Conservation (phyloP, 345 rosid species). For the Lenwebbia sp. region DNA sequence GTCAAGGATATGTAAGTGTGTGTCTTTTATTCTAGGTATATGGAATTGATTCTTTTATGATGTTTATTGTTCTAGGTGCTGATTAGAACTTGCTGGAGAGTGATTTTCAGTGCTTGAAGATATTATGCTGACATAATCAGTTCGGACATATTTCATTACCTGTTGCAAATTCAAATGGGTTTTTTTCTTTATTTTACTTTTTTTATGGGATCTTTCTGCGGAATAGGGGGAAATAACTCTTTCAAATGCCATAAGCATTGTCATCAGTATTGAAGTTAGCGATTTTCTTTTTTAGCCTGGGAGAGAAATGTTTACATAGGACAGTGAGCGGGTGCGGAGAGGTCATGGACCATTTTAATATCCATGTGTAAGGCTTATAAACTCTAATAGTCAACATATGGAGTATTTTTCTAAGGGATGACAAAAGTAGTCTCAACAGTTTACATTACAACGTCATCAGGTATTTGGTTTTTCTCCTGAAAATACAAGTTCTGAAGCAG, state of each 20-base stretch:
- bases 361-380: background rate
- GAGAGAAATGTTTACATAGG: background rate
- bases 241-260: background rate
- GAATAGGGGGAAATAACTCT: background rate
- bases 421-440: background rate
- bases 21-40: background rate
- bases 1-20: slow-evolving; percentile 74
- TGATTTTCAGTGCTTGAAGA: background rate
- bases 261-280: background rate
- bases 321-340: background rate
- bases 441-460: background rate
- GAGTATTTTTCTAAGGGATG: background rate
- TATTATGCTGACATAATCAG: background rate
- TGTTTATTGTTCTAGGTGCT: background rate
- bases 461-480: background rate
- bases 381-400: background rate
- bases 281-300: background rate
- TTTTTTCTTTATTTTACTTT: background rate
- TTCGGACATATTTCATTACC: background rate
- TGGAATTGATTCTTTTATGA: background rate
- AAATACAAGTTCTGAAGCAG: background rate
- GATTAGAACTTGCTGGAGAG: background rate
- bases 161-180: background rate
- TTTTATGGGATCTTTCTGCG: background rate
- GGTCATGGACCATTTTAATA: background rate